Evolutionary conservation across 495 filamentous ascomycete genomes (phyloP).

Genomic region (Neurospora sp.): DNA sequence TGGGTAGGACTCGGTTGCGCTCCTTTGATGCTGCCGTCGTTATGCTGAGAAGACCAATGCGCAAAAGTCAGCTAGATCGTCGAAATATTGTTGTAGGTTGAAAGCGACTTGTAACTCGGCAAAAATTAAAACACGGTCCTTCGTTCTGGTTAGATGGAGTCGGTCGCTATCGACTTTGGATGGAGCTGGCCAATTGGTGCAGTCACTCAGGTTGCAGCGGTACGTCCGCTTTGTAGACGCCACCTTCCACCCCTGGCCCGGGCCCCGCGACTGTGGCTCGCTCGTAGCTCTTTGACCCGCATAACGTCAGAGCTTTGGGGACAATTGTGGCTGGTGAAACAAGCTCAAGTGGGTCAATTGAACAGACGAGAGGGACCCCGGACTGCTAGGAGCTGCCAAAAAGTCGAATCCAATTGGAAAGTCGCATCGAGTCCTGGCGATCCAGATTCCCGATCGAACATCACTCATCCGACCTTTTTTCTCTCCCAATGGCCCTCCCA

Average conservation of each 20-base stretch:
- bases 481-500: conserved; percentile 13
- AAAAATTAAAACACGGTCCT: conserved; percentile 1
- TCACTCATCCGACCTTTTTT: background rate
- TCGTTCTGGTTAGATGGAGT: background rate
- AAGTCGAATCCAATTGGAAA: background rate
- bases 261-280: background rate
- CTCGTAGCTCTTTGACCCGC: background rate
- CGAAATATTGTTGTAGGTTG: background rate
- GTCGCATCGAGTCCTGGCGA: background rate
- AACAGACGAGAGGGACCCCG: background rate
- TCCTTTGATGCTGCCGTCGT: background rate
- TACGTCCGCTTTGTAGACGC: background rate
- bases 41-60: background rate
- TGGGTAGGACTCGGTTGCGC: background rate
- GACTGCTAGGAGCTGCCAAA: background rate
- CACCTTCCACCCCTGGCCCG: background rate
- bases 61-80: background rate
- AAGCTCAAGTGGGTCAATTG: background rate
- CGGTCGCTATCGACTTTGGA: background rate
- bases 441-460: background rate
- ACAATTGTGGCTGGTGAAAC: conserved; percentile 2
- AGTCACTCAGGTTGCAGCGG: background rate
- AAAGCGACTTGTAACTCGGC: background rate
- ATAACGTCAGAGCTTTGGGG: background rate
- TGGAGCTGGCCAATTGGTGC: background rate